Evolutionary conservation across 768 basidiomycete species (phyloP), one percentile per base, ranked within the genome.

Genomic region (Macrocybe gigantea): DNA sequence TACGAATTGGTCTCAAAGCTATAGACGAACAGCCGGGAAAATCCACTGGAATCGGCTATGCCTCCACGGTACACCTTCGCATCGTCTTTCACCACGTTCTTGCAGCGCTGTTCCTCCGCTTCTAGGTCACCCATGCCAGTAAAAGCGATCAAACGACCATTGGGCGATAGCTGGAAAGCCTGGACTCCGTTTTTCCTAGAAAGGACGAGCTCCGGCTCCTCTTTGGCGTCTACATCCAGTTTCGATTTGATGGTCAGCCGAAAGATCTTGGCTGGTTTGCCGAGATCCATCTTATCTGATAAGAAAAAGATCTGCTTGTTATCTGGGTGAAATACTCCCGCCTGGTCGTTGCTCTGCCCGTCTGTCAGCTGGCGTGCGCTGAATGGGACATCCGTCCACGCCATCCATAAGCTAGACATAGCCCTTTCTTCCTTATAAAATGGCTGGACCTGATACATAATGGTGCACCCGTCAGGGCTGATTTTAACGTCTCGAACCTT

Each of bases 401-500:
- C 66, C 34, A 65, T 52, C 66, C 66, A 68, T 22, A 68, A 53
- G 31, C 57, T 56, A 8, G 66, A 59, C n/a, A 59, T 22, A 1
- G 51, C 44, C 39, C 53, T 53, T 5, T 56, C 58, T 35, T 39
- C 48, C 38, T 56, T 60, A 51, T 68, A 68, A 52, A 64, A 63
- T 8, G 58, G 55, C 37, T 63, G 60, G 33, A 63, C 55, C 49
- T 68, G 66, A 49, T 68, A 68, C 15, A 68, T 45, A 41, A 66
- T 54, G 33, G 52, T 49, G 9, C 45, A 34, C 10, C 65, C 64
- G 47, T 66, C 57, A 13, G 63, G 61, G 48, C 64, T 66, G 53
- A 68, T 58, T 41, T 58, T 61, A 42, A 65, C 60, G 45, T 68
- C 65, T 46, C 65, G 62, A n/a, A 66, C 55, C 51, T 66, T 68